Percentiles rank a stretch among this genome's conserved stretches.
Evolutionary conservation across 176 grass and related monocot genomes (phyloP).

Genomic region (Cenchrus purpureus): DNA sequence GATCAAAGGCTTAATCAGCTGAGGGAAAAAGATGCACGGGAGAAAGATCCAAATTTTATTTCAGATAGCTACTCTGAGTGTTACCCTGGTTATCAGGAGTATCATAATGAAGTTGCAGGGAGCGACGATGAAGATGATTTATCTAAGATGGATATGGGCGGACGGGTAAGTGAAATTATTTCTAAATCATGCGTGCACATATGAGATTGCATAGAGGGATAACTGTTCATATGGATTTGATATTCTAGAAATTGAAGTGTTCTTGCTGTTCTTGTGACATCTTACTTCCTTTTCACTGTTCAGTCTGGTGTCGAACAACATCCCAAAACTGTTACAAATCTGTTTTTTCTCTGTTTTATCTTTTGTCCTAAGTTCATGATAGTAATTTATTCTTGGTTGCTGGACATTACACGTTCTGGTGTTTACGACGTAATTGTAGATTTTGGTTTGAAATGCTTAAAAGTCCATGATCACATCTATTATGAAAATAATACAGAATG

Average conservation of each 20-base stretch:
- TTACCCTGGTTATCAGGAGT: constrained; percentile 97
- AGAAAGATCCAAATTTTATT: constrained; percentile 96
- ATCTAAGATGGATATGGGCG: constrained; percentile 99
- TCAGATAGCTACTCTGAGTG: constrained; percentile 99
- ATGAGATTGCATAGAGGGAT: neutral
- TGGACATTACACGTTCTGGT: neutral
- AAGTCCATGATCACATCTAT: neutral
- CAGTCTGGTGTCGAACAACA: neutral
- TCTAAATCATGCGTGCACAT: neutral
- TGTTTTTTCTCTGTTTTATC: too few species aligned
- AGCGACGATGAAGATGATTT: constrained; percentile 95
- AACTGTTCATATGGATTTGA: constrained; percentile 3
- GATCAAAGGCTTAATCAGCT: constrained; percentile 86
- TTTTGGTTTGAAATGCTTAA: constrained; percentile 6
- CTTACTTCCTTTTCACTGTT: neutral
- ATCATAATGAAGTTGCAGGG: constrained; percentile 78
- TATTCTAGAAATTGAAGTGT: neutral
- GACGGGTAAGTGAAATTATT: constrained; percentile 69
- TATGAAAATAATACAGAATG: neutral
- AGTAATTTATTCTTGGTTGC: neutral
- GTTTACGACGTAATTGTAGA: neutral
- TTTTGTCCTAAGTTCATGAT: neutral
- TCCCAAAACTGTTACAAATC: neutral
- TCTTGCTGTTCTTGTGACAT: neutral
- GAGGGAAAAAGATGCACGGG: constrained; percentile 83